Conservation (phyloP, 805 yeast species). For the Candida coquimbonensis region DNA sequence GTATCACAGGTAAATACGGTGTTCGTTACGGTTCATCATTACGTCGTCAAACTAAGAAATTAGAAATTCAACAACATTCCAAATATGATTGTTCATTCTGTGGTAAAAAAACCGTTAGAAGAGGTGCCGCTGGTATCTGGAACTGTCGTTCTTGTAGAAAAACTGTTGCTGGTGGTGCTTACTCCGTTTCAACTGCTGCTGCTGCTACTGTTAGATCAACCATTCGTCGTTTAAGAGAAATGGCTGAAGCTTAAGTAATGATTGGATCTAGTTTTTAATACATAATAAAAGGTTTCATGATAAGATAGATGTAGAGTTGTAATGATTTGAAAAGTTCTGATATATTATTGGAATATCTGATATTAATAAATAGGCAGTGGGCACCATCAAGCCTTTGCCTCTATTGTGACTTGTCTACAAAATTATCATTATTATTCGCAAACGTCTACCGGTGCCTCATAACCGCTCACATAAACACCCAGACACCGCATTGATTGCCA, state of each 20-base stretch:
- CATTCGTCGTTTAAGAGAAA: constrained; percentile 99
- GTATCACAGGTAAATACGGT: constrained; percentile 99
- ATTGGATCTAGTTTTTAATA: constrained; percentile 6
- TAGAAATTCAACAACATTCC: constrained; percentile 98
- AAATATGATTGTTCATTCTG: constrained; percentile 99
- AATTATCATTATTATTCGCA: no score
- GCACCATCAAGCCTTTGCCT: no score
- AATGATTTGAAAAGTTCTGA: no score
- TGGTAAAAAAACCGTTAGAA: constrained; percentile 97
- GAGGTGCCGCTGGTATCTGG: constrained; percentile 99
- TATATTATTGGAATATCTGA: no score
- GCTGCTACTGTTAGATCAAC: constrained; percentile 99
- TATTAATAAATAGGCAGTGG: no score
- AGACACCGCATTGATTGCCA: no score
- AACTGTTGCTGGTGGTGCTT: constrained; percentile 99
- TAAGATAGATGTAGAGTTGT: not conserved
- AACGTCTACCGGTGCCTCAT: no score
- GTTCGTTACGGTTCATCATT: constrained; percentile 99
- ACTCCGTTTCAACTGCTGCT: constrained; percentile 98
- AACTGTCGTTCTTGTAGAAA: constrained; percentile 88
- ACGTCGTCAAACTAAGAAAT: constrained; percentile 99
- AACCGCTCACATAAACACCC: no score
- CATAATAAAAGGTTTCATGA: constrained; percentile 21
- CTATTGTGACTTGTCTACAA: no score
- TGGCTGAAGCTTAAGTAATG: constrained; percentile 89